phyloP scores from a whole-genome alignment of 1,284 basidiomycete species.

The Cutaneotrichosporon cyanovorans region DNA sequence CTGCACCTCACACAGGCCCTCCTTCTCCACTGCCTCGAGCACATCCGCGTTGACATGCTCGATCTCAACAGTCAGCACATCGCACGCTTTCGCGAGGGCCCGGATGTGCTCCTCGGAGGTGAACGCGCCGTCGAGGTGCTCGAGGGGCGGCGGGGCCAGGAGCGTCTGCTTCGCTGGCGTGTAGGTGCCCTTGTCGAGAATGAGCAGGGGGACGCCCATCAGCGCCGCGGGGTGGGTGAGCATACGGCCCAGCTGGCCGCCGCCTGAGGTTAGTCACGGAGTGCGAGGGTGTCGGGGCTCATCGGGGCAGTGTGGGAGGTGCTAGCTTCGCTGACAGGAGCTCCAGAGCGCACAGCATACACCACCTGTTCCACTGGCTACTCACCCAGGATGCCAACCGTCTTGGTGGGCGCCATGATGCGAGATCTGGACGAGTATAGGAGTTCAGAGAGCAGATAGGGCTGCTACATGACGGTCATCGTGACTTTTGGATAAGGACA shows the following conservation, averaged over 20 bases:
- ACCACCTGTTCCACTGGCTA: background rate
- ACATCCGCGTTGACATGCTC: slow-evolving; percentile 87
- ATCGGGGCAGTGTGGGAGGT: too few species aligned
- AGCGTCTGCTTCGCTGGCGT: slow-evolving; percentile 89
- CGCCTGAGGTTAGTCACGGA: slow-evolving; percentile 53
- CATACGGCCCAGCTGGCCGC: slow-evolving; percentile 97
- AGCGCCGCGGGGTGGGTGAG: slow-evolving; percentile 83
- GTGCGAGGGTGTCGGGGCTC: background rate
- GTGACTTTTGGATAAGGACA: too few species aligned
- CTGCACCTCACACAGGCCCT: slow-evolving; percentile 61
- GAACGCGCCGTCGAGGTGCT: slow-evolving; percentile 86
- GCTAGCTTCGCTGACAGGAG: background rate
- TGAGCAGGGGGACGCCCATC: slow-evolving; percentile 75
- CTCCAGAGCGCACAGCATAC: background rate
- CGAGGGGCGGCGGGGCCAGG: slow-evolving; percentile 51
- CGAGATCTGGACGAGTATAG: too few species aligned
- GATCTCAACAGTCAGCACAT: slow-evolving; percentile 92
- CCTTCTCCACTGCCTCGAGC: slow-evolving; percentile 59
- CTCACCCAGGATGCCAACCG: slow-evolving; percentile 45
- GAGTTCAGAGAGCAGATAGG: background rate
- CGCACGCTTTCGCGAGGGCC: slow-evolving; percentile 70
- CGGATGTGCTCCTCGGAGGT: slow-evolving; percentile 71
- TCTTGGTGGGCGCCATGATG: slow-evolving; percentile 40
- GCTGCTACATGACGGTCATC: too few species aligned
- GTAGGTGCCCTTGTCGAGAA: slow-evolving; percentile 73